A percentile compares a stretch with the other conserved stretches of the same genome.
Conservation (phyloP, 495 filamentous ascomycete genomes). For the Penicillium verhagenii region DNA sequence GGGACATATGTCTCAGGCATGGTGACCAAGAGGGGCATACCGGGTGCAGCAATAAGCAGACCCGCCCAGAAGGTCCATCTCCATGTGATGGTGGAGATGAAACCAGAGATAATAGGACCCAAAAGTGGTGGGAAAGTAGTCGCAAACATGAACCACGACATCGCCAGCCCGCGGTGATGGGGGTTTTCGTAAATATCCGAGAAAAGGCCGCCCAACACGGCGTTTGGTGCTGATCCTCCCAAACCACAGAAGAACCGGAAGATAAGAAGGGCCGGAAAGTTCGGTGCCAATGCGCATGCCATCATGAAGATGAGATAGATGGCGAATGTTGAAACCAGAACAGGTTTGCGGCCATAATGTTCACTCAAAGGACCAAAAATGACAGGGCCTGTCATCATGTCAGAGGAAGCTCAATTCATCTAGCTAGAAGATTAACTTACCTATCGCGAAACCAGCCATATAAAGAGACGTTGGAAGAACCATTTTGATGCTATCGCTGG, state of each 20-base stretch:
- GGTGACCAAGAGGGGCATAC: slow-evolving; percentile 38
- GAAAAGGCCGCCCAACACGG: slow-evolving; percentile 41
- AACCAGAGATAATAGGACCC: slow-evolving; percentile 31
- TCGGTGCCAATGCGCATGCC: slow-evolving; percentile 38
- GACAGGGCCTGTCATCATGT: slow-evolving; percentile 49
- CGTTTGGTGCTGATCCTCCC: slow-evolving; percentile 34
- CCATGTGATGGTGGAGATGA: slow-evolving; percentile 44
- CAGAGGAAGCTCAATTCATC: not conserved
- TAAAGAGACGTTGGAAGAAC: slow-evolving; percentile 7
- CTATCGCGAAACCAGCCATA: slow-evolving; percentile 4
- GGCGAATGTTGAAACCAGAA: slow-evolving; percentile 55
- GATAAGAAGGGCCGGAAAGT: slow-evolving; percentile 35
- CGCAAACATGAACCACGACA: slow-evolving; percentile 51
- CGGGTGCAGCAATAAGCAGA: slow-evolving; percentile 36
- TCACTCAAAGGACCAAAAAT: slow-evolving; percentile 66
- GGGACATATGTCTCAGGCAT: slow-evolving; percentile 67
- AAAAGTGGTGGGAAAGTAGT: slow-evolving; percentile 35
- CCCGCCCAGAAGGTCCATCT: slow-evolving; percentile 56
- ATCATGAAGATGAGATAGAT: slow-evolving; percentile 40
- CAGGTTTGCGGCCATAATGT: slow-evolving; percentile 56
- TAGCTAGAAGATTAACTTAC: not conserved
- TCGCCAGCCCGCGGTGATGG: slow-evolving; percentile 32
- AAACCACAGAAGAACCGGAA: slow-evolving; percentile 43
- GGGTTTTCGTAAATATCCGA: slow-evolving; percentile 36
- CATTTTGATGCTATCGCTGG: slow-evolving; percentile 4